Conservation (phyloP, 2,329 filamentous ascomycete genomes). For the Davidsoniella eucalypti region DNA sequence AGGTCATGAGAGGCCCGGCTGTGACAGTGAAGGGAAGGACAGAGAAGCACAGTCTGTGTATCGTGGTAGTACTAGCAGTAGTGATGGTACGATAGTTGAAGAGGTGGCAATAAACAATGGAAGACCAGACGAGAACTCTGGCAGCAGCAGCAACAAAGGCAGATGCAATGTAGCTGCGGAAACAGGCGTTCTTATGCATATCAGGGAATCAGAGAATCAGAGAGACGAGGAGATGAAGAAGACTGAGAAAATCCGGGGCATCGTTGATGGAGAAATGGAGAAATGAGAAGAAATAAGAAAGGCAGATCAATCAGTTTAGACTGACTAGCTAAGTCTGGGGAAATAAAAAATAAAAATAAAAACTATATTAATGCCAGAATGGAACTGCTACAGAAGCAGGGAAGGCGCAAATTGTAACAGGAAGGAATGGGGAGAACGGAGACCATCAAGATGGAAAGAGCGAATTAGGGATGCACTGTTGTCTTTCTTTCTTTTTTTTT, state of each 20-base stretch:
- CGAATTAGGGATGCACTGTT: no score
- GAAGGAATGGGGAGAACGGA: no score
- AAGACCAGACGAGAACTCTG: neutral
- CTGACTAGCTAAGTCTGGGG: neutral
- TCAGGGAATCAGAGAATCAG: slow-evolving; percentile 4
- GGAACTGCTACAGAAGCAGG: no score
- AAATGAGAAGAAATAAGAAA: slow-evolving; percentile 5
- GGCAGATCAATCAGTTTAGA: slow-evolving; percentile 13
- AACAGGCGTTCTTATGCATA: slow-evolving; percentile 11
- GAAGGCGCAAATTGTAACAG: no score
- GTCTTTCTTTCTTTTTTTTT: no score
- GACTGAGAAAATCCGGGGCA: neutral
- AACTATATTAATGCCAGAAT: no score
- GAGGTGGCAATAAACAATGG: neutral
- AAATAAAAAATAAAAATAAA: neutral
- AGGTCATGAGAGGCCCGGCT: no score
- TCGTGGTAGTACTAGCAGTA: neutral
- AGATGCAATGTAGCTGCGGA: neutral
- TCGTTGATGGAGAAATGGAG: slow-evolving; percentile 2
- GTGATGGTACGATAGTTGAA: neutral
- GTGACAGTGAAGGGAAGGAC: neutral
- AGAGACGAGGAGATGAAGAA: slow-evolving; percentile 7
- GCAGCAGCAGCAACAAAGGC: neutral
- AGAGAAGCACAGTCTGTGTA: neutral
- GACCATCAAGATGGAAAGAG: no score